These are phyloP conservation scores for Bacidia gigantensis DNA, from an alignment of 495 filamentous ascomycete genomes.

Conservation along the genomic window DNA sequence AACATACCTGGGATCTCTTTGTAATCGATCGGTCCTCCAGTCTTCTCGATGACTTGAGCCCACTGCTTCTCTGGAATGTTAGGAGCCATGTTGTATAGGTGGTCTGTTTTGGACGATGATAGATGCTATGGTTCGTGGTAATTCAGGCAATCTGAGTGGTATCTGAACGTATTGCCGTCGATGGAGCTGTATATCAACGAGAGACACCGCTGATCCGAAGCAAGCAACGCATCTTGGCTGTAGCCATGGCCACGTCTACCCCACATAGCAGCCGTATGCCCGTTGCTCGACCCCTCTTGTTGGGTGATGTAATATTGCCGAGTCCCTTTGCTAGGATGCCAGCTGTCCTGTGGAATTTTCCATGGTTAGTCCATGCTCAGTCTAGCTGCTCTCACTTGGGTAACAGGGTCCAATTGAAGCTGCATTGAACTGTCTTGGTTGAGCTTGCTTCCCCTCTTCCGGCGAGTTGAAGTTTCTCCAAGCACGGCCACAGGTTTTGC, in stretches of 20 bases:
- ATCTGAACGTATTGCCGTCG: neutral
- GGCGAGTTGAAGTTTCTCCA: no score
- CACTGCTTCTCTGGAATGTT: conserved; percentile 59
- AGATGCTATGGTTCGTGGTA: neutral
- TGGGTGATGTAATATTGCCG: neutral
- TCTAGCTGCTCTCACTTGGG: no score
- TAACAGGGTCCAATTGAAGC: no score
- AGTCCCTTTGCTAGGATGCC: neutral
- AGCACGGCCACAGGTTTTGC: no score
- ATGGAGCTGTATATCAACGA: neutral
- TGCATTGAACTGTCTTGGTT: no score
- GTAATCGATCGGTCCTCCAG: conserved; percentile 57
- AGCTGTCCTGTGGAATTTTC: no score
- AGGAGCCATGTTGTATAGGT: conserved; percentile 8
- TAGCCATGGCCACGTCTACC: neutral
- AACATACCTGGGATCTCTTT: conserved; percentile 47
- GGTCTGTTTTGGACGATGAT: no score
- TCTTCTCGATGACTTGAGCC: conserved; percentile 75
- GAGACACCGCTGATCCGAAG: neutral
- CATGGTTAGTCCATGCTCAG: no score
- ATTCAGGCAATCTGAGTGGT: neutral
- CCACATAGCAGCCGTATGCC: neutral
- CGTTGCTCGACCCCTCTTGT: neutral
- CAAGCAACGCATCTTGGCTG: neutral
- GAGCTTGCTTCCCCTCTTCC: no score